Percentiles rank a stretch among this genome's conserved stretches.
These are phyloP conservation scores for Priceomyces fermenticarens DNA, from an alignment of 805 yeast species.

Conservation along the genomic window DNA sequence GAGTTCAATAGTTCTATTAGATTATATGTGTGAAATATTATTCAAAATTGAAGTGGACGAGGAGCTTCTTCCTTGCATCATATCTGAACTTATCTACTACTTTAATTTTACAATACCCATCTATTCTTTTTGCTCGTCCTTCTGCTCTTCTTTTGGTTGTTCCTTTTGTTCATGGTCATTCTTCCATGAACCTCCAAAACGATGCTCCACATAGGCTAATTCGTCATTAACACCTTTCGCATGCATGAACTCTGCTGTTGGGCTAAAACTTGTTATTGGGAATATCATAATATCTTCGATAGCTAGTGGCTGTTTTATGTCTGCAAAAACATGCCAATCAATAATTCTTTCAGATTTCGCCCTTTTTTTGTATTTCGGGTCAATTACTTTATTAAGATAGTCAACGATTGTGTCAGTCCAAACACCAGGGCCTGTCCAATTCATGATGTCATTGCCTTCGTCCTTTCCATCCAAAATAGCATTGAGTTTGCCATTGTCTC, in stretches of 20 bases:
- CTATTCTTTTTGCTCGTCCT: too few species aligned
- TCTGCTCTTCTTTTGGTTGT: neutral
- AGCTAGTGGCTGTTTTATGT: constrained; percentile 50
- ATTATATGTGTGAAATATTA: too few species aligned
- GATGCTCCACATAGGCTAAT: constrained; percentile 82
- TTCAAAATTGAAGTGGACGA: too few species aligned
- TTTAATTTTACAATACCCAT: too few species aligned
- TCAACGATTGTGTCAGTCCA: constrained; percentile 86
- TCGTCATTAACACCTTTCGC: constrained; percentile 65
- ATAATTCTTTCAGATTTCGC: constrained; percentile 18
- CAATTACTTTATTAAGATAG: constrained; percentile 48
- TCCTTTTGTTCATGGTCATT: constrained; percentile 9
- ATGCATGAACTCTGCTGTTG: constrained; percentile 81
- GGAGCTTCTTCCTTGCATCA: too few species aligned
- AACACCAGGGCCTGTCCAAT: constrained; percentile 96
- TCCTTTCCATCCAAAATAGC: constrained; percentile 55
- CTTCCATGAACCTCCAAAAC: constrained; percentile 69
- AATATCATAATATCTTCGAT: constrained; percentile 68
- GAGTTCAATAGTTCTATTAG: too few species aligned
- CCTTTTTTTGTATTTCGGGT: constrained; percentile 23
- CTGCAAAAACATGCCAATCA: constrained; percentile 56
- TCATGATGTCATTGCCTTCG: constrained; percentile 76
- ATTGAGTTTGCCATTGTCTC: constrained; percentile 44
- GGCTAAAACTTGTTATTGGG: constrained; percentile 71
- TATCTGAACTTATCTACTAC: too few species aligned